Percentiles rank a stretch among this genome's conserved stretches.
These are phyloP conservation scores for Parasitella parasitica DNA, from an alignment of 371 early-diverging fungal genomes.

Conservation along the genomic window DNA sequence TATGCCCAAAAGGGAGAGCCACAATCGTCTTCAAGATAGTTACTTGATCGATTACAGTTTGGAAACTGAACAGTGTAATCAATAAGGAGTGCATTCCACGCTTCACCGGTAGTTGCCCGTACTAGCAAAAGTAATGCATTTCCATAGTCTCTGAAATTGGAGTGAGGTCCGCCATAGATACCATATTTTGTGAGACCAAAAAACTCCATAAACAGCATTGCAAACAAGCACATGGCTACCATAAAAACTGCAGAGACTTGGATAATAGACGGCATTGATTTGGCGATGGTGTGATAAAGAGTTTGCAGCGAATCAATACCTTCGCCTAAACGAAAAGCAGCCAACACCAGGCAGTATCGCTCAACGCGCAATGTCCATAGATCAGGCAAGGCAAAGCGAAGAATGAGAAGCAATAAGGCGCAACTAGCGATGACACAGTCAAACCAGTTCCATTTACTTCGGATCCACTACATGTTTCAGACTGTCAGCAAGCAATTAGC, in stretches of 20 bases:
- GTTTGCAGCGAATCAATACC: constrained; percentile 57
- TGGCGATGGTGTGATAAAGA: constrained; percentile 52
- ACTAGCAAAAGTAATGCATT: constrained; percentile 58
- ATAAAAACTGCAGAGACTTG: constrained; percentile 61
- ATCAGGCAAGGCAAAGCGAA: constrained; percentile 51
- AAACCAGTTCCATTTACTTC: constrained; percentile 60
- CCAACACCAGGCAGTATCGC: constrained; percentile 53
- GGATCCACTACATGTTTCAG: constrained; percentile 56
- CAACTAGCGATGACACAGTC: constrained; percentile 46
- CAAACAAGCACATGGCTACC: constrained; percentile 57
- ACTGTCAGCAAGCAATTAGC: too few relatives aligned
- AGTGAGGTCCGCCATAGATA: constrained; percentile 36
- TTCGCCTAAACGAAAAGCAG: constrained; percentile 60
- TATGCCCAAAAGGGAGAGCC: constrained; percentile 58
- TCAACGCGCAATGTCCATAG: constrained; percentile 53
- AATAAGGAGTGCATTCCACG: constrained; percentile 59
- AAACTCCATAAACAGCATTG: constrained; percentile 61
- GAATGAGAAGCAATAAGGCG: constrained; percentile 42
- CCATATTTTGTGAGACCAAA: constrained; percentile 63
- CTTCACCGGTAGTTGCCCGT: constrained; percentile 60
- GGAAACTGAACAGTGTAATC: constrained; percentile 55
- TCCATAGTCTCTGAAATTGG: constrained; percentile 57
- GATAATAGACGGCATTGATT: constrained; percentile 53
- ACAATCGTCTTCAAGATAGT: constrained; percentile 55
- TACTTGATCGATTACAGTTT: constrained; percentile 40